These are phyloP conservation scores for Penicillium diatomitis DNA, from an alignment of 495 filamentous ascomycete species.

Conservation along the genomic window DNA sequence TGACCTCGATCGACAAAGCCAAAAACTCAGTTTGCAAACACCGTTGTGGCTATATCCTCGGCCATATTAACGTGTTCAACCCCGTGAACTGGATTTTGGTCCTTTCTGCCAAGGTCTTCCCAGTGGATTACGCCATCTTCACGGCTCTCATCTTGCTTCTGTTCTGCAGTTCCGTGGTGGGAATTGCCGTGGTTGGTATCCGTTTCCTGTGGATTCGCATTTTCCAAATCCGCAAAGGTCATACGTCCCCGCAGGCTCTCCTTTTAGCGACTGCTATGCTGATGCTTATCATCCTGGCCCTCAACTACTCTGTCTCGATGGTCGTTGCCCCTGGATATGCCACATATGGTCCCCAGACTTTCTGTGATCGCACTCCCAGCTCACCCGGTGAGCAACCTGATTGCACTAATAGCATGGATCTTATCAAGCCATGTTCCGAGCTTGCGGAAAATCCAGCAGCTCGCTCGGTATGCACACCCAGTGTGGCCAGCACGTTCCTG, in stretches of 20 bases:
- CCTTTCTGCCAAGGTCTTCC: slow-evolving; percentile 72
- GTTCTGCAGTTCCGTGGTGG: slow-evolving; percentile 77
- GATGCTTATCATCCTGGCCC: slow-evolving; percentile 74
- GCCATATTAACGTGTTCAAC: slow-evolving; percentile 84
- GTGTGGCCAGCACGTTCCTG: slow-evolving; percentile 80
- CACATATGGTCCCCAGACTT: slow-evolving; percentile 89
- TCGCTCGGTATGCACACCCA: slow-evolving; percentile 76
- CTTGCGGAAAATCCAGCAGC: slow-evolving; percentile 48
- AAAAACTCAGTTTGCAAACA: slow-evolving; percentile 88
- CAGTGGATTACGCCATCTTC: slow-evolving; percentile 86
- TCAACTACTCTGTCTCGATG: slow-evolving; percentile 89
- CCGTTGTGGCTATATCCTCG: slow-evolving; percentile 89
- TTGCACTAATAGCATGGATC: slow-evolving; percentile 61
- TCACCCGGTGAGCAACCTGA: slow-evolving; percentile 58
- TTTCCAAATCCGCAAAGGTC: slow-evolving; percentile 80
- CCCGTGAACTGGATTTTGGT: slow-evolving; percentile 89
- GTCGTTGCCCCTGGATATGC: slow-evolving; percentile 89
- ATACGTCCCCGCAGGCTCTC: slow-evolving; percentile 87
- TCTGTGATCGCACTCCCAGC: slow-evolving; percentile 58
- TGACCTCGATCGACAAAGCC: slow-evolving; percentile 92
- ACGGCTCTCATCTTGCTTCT: slow-evolving; percentile 72
- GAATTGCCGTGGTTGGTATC: slow-evolving; percentile 79
- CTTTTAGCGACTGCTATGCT: slow-evolving; percentile 85
- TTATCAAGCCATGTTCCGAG: slow-evolving; percentile 77
- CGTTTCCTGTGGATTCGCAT: slow-evolving; percentile 90